phyloP scores from a whole-genome alignment of 108 stramenopile species.

The Stephanodiscus triporus region DNA sequence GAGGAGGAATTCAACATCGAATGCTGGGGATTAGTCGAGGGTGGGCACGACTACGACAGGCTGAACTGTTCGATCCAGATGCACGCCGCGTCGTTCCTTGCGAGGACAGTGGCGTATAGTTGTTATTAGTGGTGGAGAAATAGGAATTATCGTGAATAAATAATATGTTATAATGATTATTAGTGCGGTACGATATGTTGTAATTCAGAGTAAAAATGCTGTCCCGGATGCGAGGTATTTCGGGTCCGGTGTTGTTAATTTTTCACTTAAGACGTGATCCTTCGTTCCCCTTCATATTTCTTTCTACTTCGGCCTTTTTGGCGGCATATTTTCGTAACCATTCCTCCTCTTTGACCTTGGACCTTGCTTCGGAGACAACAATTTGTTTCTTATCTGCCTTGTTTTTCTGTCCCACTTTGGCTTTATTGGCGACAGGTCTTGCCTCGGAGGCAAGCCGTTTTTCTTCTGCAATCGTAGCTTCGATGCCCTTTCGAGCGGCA shows the following conservation, averaged over 20 bases:
- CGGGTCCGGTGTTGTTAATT: no score
- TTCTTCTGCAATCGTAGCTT: slow-evolving; percentile 25
- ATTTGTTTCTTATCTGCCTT: neutral
- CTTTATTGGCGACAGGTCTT: neutral
- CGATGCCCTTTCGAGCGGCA: slow-evolving; percentile 33
- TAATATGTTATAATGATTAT: no score
- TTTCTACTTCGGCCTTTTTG: no score
- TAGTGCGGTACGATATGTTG: no score
- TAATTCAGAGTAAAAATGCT: no score
- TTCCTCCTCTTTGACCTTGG: neutral
- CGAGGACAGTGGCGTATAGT: slow-evolving; percentile 41
- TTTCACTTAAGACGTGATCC: no score
- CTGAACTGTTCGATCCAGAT: slow-evolving; percentile 85
- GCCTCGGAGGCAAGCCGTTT: slow-evolving; percentile 4
- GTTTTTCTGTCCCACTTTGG: neutral
- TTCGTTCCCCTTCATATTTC: no score
- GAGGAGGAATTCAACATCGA: slow-evolving; percentile 99
- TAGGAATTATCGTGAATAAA: no score
- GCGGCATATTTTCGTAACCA: no score
- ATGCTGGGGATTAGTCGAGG: slow-evolving; percentile 97
- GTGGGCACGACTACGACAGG: slow-evolving; percentile 95
- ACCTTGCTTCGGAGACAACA: neutral
- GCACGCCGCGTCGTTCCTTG: slow-evolving; percentile 70
- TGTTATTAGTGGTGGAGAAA: no score
- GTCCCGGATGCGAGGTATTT: no score